phyloP scores from a whole-genome alignment of 257 asterid genomes.

The Penstemon newberryi region DNA sequence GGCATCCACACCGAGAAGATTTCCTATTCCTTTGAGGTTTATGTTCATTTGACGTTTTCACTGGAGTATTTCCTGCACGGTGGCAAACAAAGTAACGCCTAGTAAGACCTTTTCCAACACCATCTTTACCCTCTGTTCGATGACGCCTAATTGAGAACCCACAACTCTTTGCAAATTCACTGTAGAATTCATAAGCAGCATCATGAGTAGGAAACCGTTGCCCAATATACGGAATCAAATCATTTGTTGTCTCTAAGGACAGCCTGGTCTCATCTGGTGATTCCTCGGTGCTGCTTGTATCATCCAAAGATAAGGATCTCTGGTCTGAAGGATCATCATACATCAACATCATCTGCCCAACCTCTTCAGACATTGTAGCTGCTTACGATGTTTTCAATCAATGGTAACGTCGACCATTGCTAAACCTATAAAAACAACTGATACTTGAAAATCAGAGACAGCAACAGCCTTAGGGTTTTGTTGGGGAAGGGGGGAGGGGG shows the following conservation, averaged over 20 bases:
- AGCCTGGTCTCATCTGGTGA: constrained; percentile 73
- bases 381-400: constrained; percentile 25
- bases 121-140: constrained; percentile 95
- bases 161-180: constrained; percentile 78
- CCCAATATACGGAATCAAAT: constrained; percentile 73
- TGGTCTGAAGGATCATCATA: constrained; percentile 86
- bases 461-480: background rate
- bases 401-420: constrained; percentile 31
- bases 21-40: constrained; percentile 92
- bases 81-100: constrained; percentile 98
- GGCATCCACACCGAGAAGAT: constrained; percentile 97
- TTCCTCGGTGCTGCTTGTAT: constrained; percentile 86
- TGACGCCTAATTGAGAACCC: constrained; percentile 97
- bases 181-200: constrained; percentile 87
- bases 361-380: constrained; percentile 71
- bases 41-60: constrained; percentile 55
- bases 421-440: constrained; percentile 17
- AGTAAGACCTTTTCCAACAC: constrained; percentile 96
- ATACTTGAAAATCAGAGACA: constrained; percentile 15
- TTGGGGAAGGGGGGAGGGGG: too few relatives aligned
- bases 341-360: constrained; percentile 67
- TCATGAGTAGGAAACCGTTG: constrained; percentile 83
- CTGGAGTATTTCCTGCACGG: constrained; percentile 95
- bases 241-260: constrained; percentile 58
- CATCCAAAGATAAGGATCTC: constrained; percentile 80